Evolutionary conservation across 75 land plant species (phyloP).

Genomic region (Pinus tabuliformis): DNA sequence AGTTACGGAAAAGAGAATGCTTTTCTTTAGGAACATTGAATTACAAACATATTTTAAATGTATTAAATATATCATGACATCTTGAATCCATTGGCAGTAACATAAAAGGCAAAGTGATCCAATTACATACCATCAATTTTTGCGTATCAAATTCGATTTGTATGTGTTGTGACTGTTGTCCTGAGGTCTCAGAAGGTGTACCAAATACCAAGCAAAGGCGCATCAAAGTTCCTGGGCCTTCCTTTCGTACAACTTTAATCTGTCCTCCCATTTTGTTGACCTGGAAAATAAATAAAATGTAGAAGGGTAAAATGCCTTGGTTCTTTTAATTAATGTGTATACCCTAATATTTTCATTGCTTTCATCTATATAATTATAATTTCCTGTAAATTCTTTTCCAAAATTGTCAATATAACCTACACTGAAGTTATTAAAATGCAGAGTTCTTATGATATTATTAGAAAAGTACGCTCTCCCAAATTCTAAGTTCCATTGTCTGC

Average conservation of each 20-base stretch:
- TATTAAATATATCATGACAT: background rate
- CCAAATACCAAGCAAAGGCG: conserved; percentile 46
- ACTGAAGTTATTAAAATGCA: too few species aligned
- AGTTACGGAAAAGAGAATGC: too few species aligned
- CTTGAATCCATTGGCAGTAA: background rate
- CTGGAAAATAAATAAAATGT: conserved; percentile 18
- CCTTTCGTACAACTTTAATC: conserved; percentile 62
- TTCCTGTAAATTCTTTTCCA: background rate
- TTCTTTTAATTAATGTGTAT: background rate
- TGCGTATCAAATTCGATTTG: conserved; percentile 16
- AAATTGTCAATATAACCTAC: too few species aligned
- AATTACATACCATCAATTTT: background rate
- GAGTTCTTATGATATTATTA: too few species aligned
- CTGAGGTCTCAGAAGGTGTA: conserved; percentile 23
- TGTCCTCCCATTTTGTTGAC: conserved; percentile 83
- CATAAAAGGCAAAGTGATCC: background rate
- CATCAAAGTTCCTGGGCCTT: conserved; percentile 73
- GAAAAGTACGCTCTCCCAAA: too few species aligned
- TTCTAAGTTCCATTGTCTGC: too few species aligned
- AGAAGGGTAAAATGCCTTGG: background rate
- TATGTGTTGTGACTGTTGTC: conserved; percentile 6
- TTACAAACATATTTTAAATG: too few species aligned
- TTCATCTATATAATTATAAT: background rate
- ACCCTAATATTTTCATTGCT: background rate
- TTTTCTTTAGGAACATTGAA: too few species aligned